Evolutionary conservation across 208 protist genomes (phyloP).

Genomic region (Acanthamoeba sp.): DNA sequence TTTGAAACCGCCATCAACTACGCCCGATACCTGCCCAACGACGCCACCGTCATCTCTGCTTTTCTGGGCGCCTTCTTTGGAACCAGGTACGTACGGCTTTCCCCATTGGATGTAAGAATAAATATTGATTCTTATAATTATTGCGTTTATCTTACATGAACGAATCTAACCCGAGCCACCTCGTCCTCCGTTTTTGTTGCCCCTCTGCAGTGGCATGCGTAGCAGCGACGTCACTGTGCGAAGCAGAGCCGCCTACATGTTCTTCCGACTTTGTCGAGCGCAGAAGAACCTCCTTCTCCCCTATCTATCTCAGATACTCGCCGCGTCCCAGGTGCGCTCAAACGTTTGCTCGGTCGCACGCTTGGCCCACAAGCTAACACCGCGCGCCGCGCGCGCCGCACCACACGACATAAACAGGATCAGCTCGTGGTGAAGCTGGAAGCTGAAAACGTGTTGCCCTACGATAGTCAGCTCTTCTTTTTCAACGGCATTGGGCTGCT

Average conservation of each 20-base stretch:
- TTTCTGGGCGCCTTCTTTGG: conserved; percentile 46
- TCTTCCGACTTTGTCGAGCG: conserved; percentile 2
- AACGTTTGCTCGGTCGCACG: too few species aligned
- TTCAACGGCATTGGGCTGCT: conserved; percentile 52
- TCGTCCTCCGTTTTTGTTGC: neutral
- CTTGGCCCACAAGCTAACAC: neutral
- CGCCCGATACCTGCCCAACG: conserved; percentile 28
- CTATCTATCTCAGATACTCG: conserved; percentile 27
- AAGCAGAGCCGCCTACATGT: conserved; percentile 41
- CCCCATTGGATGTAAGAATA: too few species aligned
- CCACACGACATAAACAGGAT: neutral
- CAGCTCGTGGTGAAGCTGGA: conserved; percentile 27
- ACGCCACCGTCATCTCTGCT: neutral
- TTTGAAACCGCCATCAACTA: conserved; percentile 35
- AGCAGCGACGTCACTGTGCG: conserved; percentile 34
- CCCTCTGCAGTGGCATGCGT: conserved; percentile 8
- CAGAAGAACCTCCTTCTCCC: conserved; percentile 46
- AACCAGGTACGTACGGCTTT: neutral
- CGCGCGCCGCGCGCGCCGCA: too few species aligned
- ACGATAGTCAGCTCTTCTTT: conserved; percentile 49
- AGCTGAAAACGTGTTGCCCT: neutral
- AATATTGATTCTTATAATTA: too few species aligned
- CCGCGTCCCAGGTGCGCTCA: neutral
- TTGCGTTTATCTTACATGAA: too few species aligned
- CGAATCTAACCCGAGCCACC: neutral